Evolutionary conservation across 768 basidiomycete genomes (phyloP).

Genomic region (Pleurotus djamor): DNA sequence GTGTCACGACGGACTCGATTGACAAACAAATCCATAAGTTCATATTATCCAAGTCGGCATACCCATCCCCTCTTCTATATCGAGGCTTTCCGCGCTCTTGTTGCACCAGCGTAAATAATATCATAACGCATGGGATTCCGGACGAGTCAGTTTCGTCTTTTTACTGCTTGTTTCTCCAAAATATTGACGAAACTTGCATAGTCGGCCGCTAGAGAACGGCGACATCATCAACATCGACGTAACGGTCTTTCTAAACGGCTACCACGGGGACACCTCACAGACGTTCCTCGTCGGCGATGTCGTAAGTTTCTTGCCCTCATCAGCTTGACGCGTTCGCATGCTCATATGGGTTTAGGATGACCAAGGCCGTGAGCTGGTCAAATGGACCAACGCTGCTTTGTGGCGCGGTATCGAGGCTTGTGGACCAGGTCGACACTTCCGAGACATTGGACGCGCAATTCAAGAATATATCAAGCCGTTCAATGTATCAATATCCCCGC

Average conservation of each 20-base stretch:
- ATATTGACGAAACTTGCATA: slow-evolving; percentile 23
- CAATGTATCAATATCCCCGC: slow-evolving; percentile 51
- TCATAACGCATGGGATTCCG: slow-evolving; percentile 87
- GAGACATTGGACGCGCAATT: slow-evolving; percentile 71
- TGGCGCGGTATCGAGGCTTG: slow-evolving; percentile 72
- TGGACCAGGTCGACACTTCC: slow-evolving; percentile 68
- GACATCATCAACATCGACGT: slow-evolving; percentile 91
- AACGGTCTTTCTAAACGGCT: slow-evolving; percentile 80
- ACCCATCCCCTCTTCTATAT: slow-evolving; percentile 85
- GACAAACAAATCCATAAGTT: slow-evolving; percentile 73
- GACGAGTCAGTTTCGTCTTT: slow-evolving; percentile 59
- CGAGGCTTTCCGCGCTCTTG: slow-evolving; percentile 73
- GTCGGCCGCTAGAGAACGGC: slow-evolving; percentile 75
- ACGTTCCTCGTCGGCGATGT: slow-evolving; percentile 84
- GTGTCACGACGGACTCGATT: slow-evolving; percentile 72
- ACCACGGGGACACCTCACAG: slow-evolving; percentile 86
- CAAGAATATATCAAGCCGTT: slow-evolving; percentile 31
- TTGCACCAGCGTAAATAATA: slow-evolving; percentile 86
- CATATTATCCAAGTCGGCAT: slow-evolving; percentile 67
- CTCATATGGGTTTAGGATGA: slow-evolving; percentile 52
- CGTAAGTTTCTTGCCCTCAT: slow-evolving; percentile 32
- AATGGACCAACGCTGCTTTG: slow-evolving; percentile 61
- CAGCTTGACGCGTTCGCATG: not conserved
- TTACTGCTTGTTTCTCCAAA: not conserved
- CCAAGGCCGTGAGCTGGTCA: slow-evolving; percentile 63